Base-by-base conservation (phyloP, 495 filamentous ascomycete genomes). In the Xylaria grammica region DNA sequence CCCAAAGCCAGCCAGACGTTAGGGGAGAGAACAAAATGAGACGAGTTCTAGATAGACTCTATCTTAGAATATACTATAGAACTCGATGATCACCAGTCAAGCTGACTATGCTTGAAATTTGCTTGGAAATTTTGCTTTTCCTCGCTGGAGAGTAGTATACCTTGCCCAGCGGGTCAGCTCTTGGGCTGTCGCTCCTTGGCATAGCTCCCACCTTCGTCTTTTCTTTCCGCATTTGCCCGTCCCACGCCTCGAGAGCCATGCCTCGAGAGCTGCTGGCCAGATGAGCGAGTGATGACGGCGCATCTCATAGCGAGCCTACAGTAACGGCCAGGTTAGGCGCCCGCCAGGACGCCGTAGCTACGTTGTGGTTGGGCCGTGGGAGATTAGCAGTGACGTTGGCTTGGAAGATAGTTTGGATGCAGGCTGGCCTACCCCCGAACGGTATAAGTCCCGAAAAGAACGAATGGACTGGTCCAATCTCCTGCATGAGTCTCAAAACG, bases 331-430 rank as follows among this genome's bases (percentile, higher is more conserved):
- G 6, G 40, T 17, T 42, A 42, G 40, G 40, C 40, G 40, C 40
- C 17, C 40, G 40, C 40, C 8, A 6, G 40, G 17, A 42, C 15
- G 40, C 40, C 3, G 15, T 42, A 42, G 66, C 65, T 48, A 67
- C 58, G 67, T 67, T 55, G 60, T 67, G 60, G 55, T 65, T 61
- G 58, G 67, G 50, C 59, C 51, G 61, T 50, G 72, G 71, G 72
- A 74, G 65, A 74, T 74, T 74, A 67, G 53, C 65, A 70, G 26
- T 58, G 67, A 62, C 51, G 64, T 54, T 71, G 66, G 67, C 59
- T 66, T 42, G 19, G 57, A 10, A 17, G 40, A 48, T 19, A 29
- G 42, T 48, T 42, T 61, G 29, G 52, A 42, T 54, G 48, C 58
- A 52, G 49, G 53, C 65, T 60, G 63, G 68, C 62, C 57, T 57